These are phyloP conservation scores for Aspergillus sp. DNA, from an alignment of 2,329 filamentous ascomycete species.

Conservation along the genomic window DNA sequence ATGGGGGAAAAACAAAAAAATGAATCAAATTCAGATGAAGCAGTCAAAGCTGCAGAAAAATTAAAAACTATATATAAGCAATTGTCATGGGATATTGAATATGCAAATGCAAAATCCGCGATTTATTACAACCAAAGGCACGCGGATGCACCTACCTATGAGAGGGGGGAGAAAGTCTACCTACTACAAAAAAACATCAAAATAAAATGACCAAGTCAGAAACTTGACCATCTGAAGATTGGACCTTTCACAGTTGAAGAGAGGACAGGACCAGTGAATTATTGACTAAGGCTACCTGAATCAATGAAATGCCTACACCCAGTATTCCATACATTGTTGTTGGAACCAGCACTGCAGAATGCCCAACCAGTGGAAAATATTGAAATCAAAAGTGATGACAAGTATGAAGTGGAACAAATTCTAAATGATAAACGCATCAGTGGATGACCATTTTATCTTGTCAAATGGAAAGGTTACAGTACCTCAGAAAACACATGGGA, in stretches of 20 bases:
- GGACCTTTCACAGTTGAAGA: slow-evolving; percentile 1
- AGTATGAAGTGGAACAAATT: neutral
- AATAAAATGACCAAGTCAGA: slow-evolving; percentile 1
- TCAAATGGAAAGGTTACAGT: neutral
- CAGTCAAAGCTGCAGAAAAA: neutral
- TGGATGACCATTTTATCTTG: slow-evolving; percentile 1
- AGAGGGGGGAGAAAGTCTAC: slow-evolving; percentile 1
- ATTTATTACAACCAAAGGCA: no score
- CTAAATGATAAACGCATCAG: neutral
- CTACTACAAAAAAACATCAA: neutral
- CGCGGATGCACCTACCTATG: no score
- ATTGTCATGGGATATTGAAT: no score
- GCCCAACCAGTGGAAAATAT: neutral
- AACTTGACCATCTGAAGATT: slow-evolving; percentile 1
- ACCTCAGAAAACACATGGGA: no score
- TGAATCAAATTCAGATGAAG: neutral
- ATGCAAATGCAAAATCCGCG: no score
- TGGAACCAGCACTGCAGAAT: neutral
- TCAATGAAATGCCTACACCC: neutral
- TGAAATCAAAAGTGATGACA: no score
- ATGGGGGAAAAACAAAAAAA: neutral
- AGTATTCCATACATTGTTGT: neutral
- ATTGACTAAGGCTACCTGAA: neutral
- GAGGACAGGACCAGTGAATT: neutral
- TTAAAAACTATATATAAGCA: neutral